phyloP scores from a whole-genome alignment of 345 rosid genomes.

The Abelmoschus esculentus region DNA sequence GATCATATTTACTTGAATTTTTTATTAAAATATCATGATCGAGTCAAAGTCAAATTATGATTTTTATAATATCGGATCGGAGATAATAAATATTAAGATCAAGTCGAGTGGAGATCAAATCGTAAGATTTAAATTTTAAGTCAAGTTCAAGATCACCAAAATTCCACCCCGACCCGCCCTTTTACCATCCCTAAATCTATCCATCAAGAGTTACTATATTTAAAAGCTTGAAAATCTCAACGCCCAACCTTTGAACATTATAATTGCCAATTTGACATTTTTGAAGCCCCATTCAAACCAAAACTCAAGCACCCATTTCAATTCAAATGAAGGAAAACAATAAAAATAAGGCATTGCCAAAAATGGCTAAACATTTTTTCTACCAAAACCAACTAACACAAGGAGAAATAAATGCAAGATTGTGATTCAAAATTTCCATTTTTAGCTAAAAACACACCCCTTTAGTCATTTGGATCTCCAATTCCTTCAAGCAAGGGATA shows the following conservation, averaged over 20 bases:
- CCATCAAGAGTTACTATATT: constrained; percentile 7
- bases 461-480: not conserved
- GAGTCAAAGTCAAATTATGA: too few species aligned
- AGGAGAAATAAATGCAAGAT: not conserved
- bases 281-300: constrained; percentile 6
- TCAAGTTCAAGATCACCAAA: too few species aligned
- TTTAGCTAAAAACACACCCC: not conserved
- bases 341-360: not conserved
- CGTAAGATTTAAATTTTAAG: too few species aligned
- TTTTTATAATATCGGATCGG: too few species aligned
- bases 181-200: not conserved
- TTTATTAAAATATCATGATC: too few species aligned
- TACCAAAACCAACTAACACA: not conserved
- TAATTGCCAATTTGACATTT: not conserved
- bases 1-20: too few species aligned
- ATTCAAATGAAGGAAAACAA: not conserved
- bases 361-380: constrained; percentile 1
- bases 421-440: not conserved
- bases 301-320: constrained; percentile 5
- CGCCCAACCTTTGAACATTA: not conserved
- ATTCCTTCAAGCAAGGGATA: not conserved
- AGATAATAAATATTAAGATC: too few species aligned
- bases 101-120: too few species aligned
- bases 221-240: constrained; percentile 7
- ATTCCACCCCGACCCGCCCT: too few species aligned